Evolutionary conservation across 2,329 filamentous ascomycete species (phyloP), one percentile per base, ranked within the genome.

Genomic region (Trichophyton simii): DNA sequence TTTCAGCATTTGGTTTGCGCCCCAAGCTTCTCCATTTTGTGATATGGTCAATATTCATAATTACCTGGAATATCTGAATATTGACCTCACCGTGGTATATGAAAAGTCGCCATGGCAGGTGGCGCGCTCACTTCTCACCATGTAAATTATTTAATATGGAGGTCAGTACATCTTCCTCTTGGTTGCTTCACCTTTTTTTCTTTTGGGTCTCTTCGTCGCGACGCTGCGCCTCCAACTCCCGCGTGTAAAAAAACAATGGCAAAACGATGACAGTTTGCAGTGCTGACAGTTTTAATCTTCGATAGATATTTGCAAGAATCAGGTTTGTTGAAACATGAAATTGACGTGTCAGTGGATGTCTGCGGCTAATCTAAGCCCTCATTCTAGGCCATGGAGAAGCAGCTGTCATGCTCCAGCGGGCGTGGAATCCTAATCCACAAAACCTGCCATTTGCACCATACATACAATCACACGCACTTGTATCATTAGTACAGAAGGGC

Each of bases 101-200:
- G 41, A 25, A 42, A 11, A 13, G 38, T 55, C 55, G 74, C 72
- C 71, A 76, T 77, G 75, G 70, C 71, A 68, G 69, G 71, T 66
- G 70, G 72, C 62, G 72, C 74, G 68, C 72, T 76, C 61, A 76
- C 74, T 65, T 76, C 73, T 68, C 77, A 86, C 76, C 83, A 86
- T 72, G 79, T 87, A 71, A 87, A 87, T 75, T 86, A 86, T 75
- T 76, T 87, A 70, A 84, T 87, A 73, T 85, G 83, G 80, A 83
- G 83, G 79, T 86, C 80, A 61, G 78, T 73, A 15, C 15, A 38
- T n/a, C 13, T 25, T 60, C 58, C 28, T 38, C 8, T 18, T 44
- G 41, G 15, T 42, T 63, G 28, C 54, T 31, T 46, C 62, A 46
- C 28, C 1, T 28, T 28, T 31, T 22, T 22, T 22, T 22, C n/a